Evolutionary conservation across 768 basidiomycete genomes (phyloP).

Genomic region (Collybia sordida): DNA sequence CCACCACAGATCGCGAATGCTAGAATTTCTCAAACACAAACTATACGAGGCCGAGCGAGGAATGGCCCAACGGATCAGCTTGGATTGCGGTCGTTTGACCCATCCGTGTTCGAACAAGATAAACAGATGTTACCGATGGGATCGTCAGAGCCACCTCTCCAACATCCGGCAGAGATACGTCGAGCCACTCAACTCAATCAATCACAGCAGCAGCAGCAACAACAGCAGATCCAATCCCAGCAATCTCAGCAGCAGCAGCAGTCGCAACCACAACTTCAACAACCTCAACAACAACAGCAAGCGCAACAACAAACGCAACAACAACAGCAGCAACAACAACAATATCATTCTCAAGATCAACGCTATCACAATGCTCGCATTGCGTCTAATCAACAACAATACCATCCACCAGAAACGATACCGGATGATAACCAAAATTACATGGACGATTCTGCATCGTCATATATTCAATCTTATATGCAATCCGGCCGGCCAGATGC

Average conservation of each 20-base stretch:
- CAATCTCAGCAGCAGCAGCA: not conserved
- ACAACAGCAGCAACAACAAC: conserved; percentile 10
- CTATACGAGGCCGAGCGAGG: conserved; percentile 48
- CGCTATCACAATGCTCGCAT: conserved; percentile 12
- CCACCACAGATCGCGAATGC: conserved; percentile 22
- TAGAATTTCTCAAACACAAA: conserved; percentile 24
- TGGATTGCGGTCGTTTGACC: conserved; percentile 58
- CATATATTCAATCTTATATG: conserved; percentile 60
- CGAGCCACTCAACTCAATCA: conserved; percentile 12
- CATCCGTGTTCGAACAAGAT: conserved; percentile 50
- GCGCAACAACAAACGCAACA: conserved; percentile 8
- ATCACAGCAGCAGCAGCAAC: not conserved
- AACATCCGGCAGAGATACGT: conserved; percentile 24
- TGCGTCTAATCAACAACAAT: conserved; percentile 21
- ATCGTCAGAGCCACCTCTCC: conserved; percentile 24
- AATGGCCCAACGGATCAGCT: conserved; percentile 63
- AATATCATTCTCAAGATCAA: conserved; percentile 17
- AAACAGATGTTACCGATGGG: conserved; percentile 19
- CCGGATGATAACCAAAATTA: conserved; percentile 61
- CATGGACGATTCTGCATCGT: conserved; percentile 56
- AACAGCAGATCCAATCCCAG: conserved; percentile 3
- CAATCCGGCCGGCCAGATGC: conserved; percentile 67
- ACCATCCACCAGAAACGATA: conserved; percentile 40
- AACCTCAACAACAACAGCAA: conserved; percentile 5
- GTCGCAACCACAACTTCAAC: not conserved